These are phyloP conservation scores for Tuber calosporum DNA, from an alignment of 495 filamentous ascomycete species.

Conservation along the genomic window DNA sequence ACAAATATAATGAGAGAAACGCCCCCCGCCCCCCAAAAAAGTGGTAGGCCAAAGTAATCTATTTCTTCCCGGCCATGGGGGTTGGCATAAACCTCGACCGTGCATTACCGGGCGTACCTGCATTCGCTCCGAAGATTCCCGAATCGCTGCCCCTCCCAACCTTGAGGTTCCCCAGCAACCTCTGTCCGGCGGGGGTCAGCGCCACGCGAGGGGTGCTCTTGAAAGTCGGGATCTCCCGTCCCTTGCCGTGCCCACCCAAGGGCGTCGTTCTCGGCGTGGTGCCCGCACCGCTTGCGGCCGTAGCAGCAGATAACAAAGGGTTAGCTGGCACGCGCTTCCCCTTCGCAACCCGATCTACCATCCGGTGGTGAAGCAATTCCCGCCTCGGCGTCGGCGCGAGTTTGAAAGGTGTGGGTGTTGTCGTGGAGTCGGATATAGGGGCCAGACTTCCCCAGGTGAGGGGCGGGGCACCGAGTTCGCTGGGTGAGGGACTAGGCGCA, in stretches of 20 bases:
- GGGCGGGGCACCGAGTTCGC: constrained; percentile 31
- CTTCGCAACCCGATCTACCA: constrained; percentile 79
- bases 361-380: constrained; percentile 76
- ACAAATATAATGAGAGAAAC: constrained; percentile 1
- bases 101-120: constrained; percentile 37
- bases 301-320: constrained; percentile 44
- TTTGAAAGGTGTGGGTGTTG: constrained; percentile 71
- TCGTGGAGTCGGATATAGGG: constrained; percentile 40
- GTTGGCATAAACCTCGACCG: constrained; percentile 55
- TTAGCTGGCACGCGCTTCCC: constrained; percentile 54
- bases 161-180: constrained; percentile 59
- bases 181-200: constrained; percentile 74
- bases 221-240: constrained; percentile 63
- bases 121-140: constrained; percentile 46
- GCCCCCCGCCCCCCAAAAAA: neutral
- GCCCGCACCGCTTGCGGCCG: constrained; percentile 21
- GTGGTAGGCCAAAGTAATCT: neutral
- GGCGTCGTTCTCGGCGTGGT: constrained; percentile 33
- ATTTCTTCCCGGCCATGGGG: constrained; percentile 43
- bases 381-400: constrained; percentile 67
- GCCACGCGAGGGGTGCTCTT: constrained; percentile 57
- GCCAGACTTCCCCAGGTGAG: constrained; percentile 37
- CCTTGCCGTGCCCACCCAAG: constrained; percentile 47
- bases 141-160: constrained; percentile 45
- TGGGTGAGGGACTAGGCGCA: constrained; percentile 48